Percentiles rank a stretch among this genome's conserved stretches.
Evolutionary conservation across 345 rosid species (phyloP).

Genomic region (Arabis alpina): DNA sequence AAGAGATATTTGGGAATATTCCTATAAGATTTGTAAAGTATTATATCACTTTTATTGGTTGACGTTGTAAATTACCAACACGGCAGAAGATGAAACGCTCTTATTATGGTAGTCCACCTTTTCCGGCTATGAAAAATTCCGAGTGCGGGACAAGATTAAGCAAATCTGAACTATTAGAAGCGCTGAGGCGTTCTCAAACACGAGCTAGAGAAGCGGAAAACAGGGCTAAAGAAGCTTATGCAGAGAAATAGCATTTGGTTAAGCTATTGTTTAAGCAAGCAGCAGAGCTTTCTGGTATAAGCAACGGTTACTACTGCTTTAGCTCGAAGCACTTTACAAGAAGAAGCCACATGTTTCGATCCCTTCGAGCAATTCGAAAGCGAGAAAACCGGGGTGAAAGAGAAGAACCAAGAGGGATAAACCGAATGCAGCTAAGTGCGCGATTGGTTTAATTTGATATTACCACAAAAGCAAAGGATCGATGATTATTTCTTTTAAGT

Average conservation of each 20-base stretch:
- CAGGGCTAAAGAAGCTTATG: constrained; percentile 73
- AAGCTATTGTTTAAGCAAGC: constrained; percentile 92
- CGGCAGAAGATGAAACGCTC: constrained; percentile 66
- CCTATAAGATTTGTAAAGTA: no score
- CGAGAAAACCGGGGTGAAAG: constrained; percentile 47
- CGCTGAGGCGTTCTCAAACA: constrained; percentile 90
- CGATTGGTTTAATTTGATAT: constrained; percentile 48
- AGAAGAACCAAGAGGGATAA: constrained; percentile 37
- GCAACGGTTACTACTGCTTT: constrained; percentile 84
- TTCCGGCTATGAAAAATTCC: no score
- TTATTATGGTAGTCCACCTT: constrained; percentile 35
- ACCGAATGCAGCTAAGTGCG: constrained; percentile 49
- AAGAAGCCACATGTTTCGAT: constrained; percentile 52
- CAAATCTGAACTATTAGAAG: constrained; percentile 83
- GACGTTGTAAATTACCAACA: constrained; percentile 76
- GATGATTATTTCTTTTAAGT: no score
- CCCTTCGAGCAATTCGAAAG: constrained; percentile 61
- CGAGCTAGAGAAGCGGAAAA: constrained; percentile 98
- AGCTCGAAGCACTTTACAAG: constrained; percentile 70
- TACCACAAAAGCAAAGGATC: no score
- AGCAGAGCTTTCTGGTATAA: constrained; percentile 90
- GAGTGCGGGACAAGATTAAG: constrained; percentile 42
- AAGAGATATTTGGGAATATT: no score
- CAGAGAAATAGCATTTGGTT: constrained; percentile 81
- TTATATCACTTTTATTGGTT: no score